phyloP scores from a whole-genome alignment of 106 monocot genomes.

The Acorus gramineus region DNA sequence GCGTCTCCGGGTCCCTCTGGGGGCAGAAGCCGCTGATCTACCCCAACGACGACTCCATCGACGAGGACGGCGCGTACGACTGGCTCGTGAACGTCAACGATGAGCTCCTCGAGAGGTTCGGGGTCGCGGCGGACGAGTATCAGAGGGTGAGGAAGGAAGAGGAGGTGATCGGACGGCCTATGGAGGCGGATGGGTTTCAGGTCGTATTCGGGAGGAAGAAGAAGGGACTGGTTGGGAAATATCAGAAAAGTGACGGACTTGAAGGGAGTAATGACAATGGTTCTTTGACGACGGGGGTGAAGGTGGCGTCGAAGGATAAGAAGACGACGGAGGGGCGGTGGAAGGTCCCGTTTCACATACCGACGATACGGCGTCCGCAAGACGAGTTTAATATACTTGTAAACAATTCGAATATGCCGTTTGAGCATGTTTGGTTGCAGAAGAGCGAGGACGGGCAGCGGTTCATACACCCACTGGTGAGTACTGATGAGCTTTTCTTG shows the following conservation, averaged over 20 bases:
- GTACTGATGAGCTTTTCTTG: slow-evolving; percentile 6
- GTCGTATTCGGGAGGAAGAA: slow-evolving; percentile 69
- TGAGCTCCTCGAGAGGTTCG: slow-evolving; percentile 49
- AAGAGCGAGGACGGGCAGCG: slow-evolving; percentile 56
- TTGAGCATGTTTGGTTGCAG: slow-evolving; percentile 96
- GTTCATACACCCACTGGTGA: slow-evolving; percentile 75
- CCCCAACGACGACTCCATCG: slow-evolving; percentile 39
- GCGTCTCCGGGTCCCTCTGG: slow-evolving; percentile 15
- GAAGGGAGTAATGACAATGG: background rate
- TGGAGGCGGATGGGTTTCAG: slow-evolving; percentile 60
- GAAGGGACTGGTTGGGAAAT: slow-evolving; percentile 15
- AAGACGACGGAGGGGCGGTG: slow-evolving; percentile 19
- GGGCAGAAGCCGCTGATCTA: slow-evolving; percentile 8
- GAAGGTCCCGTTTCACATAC: slow-evolving; percentile 77
- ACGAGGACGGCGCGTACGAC: slow-evolving; percentile 47
- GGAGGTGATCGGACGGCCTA: slow-evolving; percentile 20
- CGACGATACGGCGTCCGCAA: slow-evolving; percentile 61
- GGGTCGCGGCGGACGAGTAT: slow-evolving; percentile 67
- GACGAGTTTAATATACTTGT: slow-evolving; percentile 60
- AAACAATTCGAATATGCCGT: slow-evolving; percentile 69
- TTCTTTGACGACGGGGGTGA: slow-evolving; percentile 16
- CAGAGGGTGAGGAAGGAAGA: slow-evolving; percentile 37
- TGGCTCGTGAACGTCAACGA: slow-evolving; percentile 70
- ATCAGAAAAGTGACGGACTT: background rate
- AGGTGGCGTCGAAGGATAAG: slow-evolving; percentile 56